Evolutionary conservation across 768 basidiomycete genomes (phyloP).

Genomic region (Saitozyma podzolica): DNA sequence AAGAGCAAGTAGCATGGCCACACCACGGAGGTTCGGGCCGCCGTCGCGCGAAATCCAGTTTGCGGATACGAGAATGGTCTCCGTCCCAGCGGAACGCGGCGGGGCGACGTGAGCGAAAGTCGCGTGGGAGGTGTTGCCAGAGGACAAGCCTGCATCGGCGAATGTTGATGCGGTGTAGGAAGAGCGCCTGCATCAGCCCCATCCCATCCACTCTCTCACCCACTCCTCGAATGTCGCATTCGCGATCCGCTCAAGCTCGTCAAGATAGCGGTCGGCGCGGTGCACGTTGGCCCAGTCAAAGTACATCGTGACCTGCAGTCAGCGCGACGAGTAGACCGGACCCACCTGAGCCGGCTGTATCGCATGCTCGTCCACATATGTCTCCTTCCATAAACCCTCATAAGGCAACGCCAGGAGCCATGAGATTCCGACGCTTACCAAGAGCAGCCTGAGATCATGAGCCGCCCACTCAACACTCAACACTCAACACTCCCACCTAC

Average conservation of each 20-base stretch:
- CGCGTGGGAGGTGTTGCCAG: constrained; percentile 67
- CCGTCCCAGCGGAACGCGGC: constrained; percentile 86
- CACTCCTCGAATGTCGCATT: constrained; percentile 74
- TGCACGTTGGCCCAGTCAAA: constrained; percentile 92
- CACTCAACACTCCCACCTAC: no score
- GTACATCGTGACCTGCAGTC: constrained; percentile 75
- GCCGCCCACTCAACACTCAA: no score
- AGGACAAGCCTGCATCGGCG: constrained; percentile 68
- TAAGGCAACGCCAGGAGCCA: constrained; percentile 82
- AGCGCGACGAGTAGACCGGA: neutral
- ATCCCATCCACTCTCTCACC: constrained; percentile 48
- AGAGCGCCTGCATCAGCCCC: constrained; percentile 61
- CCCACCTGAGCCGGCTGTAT: constrained; percentile 84
- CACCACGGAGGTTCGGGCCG: constrained; percentile 73
- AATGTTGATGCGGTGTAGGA: constrained; percentile 66
- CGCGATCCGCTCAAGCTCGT: constrained; percentile 64
- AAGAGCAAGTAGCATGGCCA: constrained; percentile 80
- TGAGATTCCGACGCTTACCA: constrained; percentile 61
- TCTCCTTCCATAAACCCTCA: constrained; percentile 63
- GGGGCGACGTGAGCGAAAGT: constrained; percentile 78
- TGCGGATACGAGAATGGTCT: constrained; percentile 87
- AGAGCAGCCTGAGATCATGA: neutral
- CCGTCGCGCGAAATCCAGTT: constrained; percentile 71
- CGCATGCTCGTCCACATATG: constrained; percentile 94
- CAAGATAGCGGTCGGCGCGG: constrained; percentile 76